Conservation (phyloP, 805 yeast genomes). For the Metschnikowia bowlesiae region DNA sequence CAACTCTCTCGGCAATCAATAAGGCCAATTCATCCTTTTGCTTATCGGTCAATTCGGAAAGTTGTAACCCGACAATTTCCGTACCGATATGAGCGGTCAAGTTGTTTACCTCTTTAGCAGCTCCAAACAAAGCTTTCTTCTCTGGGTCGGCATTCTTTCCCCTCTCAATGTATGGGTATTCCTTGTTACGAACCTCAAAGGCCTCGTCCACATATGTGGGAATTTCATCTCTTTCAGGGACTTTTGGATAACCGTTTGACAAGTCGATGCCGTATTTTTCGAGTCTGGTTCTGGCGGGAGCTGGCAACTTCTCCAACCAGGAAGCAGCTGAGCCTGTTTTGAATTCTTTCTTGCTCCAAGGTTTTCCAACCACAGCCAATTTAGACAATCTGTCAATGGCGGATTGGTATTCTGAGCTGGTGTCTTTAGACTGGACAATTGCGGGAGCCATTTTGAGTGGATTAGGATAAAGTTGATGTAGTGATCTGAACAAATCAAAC, state of each 20-base stretch:
- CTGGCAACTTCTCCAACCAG: constrained; percentile 20
- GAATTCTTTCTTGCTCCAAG: constrained; percentile 7
- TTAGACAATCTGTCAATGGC: constrained; percentile 11
- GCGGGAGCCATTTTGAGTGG: constrained; percentile 3
- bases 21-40: constrained; percentile 30
- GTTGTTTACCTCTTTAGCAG: constrained; percentile 27
- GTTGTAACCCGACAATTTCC: constrained; percentile 29
- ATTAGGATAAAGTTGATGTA: neutral
- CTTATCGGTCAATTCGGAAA: constrained; percentile 24
- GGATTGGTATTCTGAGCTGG: constrained; percentile 5
- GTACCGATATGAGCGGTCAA: constrained; percentile 31
- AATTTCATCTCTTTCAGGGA: constrained; percentile 20
- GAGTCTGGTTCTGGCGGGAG: constrained; percentile 20
- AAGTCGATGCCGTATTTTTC: constrained; percentile 24
- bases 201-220: constrained; percentile 28
- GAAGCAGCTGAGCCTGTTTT: constrained; percentile 14
- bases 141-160: constrained; percentile 28
- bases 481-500: neutral
- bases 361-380: constrained; percentile 11
- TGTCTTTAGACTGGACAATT: constrained; percentile 4
- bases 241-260: constrained; percentile 25
- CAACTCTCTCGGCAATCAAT: constrained; percentile 28
- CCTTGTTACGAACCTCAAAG: constrained; percentile 20
- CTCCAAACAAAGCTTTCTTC: constrained; percentile 28
- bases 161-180: constrained; percentile 23